A percentile compares a stretch with the other conserved stretches of the same genome.
Evolutionary conservation across 805 yeast species (phyloP).

Genomic region (Kodamaea lidongshanica): DNA sequence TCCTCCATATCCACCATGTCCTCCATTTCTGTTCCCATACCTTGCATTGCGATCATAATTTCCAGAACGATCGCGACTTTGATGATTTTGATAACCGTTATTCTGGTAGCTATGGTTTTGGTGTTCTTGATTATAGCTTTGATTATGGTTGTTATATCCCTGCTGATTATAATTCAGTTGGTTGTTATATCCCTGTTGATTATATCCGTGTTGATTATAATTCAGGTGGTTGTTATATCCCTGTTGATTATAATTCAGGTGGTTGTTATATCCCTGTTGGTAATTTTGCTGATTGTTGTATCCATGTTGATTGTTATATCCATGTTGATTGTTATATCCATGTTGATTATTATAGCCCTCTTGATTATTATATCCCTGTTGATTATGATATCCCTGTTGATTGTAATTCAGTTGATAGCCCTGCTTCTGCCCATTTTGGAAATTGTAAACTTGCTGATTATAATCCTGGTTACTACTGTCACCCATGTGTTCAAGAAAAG

Average conservation of each 20-base stretch:
- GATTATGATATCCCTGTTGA: too few relatives aligned
- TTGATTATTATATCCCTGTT: conserved; percentile 11
- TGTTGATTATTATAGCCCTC: conserved; percentile 9
- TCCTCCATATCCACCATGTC: too few relatives aligned
- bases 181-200: conserved; percentile 5
- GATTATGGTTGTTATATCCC: conserved; percentile 2
- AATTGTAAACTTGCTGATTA: neutral
- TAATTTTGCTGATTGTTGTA: conserved; percentile 12
- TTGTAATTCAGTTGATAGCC: conserved; percentile 12
- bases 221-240: conserved; percentile 5
- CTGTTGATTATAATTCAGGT: too few relatives aligned
- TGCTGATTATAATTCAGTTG: conserved; percentile 2
- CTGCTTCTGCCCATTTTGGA: conserved; percentile 9
- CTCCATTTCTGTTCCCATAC: too few relatives aligned
- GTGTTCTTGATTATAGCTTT: conserved; percentile 1
- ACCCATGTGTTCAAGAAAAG: conserved; percentile 15
- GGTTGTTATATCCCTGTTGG: conserved; percentile 9
- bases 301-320: conserved; percentile 12
- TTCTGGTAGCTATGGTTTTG: neutral
- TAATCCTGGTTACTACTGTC: neutral
- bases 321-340: conserved; percentile 13
- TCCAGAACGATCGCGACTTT: too few relatives aligned
- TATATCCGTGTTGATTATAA: too few relatives aligned
- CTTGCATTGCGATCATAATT: too few relatives aligned
- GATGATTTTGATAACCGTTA: neutral